Evolutionary conservation across 139 green algal species (phyloP).

Genomic region (Auxenochlorella pyrenoidosa): DNA sequence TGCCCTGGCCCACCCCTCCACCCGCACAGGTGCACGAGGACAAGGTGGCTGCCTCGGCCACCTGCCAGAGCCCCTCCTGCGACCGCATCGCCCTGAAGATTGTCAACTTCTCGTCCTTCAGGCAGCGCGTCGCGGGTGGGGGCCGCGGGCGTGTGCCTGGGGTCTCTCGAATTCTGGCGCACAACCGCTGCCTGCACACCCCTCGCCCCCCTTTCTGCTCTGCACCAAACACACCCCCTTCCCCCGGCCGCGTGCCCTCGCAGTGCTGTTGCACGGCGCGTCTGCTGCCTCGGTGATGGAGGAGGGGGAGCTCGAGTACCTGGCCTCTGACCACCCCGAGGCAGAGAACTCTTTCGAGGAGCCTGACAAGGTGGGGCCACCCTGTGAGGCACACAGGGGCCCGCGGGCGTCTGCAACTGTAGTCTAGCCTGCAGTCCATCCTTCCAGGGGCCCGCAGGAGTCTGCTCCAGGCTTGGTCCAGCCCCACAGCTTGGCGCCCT

Average conservation of each 20-base stretch:
- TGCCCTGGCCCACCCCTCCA: too few relatives aligned
- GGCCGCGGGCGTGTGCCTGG: too few relatives aligned
- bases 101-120: conserved; percentile 47
- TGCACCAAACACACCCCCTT: too few relatives aligned
- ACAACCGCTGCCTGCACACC: background rate
- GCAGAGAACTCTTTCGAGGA: conserved; percentile 35
- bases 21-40: conserved; percentile 13
- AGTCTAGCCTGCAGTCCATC: too few relatives aligned
- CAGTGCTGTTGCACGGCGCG: conserved; percentile 13
- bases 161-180: too few relatives aligned
- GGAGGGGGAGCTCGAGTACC: conserved; percentile 13
- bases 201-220: background rate
- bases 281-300: background rate
- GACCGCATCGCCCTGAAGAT: conserved; percentile 54
- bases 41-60: conserved; percentile 45
- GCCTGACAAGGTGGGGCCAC: conserved; percentile 19
- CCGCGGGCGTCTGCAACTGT: too few relatives aligned
- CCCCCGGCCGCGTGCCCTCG: too few relatives aligned
- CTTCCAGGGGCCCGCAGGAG: too few relatives aligned
- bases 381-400: background rate
- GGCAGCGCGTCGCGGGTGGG: background rate
- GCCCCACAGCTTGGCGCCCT: too few relatives aligned
- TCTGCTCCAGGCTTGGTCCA: too few relatives aligned
- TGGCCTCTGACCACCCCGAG: conserved; percentile 20
- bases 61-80: conserved; percentile 56